These are phyloP conservation scores for Lipomyces kockii DNA, from an alignment of 805 yeast genomes.

Conservation along the genomic window DNA sequence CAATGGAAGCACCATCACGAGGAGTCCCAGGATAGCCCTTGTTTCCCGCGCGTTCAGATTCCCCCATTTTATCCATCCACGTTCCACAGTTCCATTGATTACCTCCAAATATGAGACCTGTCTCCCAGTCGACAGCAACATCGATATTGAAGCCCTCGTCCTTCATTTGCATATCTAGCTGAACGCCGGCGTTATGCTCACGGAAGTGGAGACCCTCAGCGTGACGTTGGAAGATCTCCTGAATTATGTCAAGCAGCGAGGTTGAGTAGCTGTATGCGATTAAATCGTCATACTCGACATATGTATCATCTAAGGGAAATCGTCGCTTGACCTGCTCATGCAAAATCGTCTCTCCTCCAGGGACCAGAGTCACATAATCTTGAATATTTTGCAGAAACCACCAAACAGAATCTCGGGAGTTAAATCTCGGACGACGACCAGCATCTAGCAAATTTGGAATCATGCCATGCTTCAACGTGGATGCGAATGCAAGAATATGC, in stretches of 20 bases:
- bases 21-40: conserved; percentile 98
- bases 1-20: conserved; percentile 95
- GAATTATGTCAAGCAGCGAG: conserved; percentile 74
- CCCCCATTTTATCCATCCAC: conserved; percentile 99
- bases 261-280: conserved; percentile 75
- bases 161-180: conserved; percentile 87
- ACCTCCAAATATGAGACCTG: conserved; percentile 90
- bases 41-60: conserved; percentile 77
- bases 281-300: conserved; percentile 67
- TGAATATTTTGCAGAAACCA: conserved; percentile 88
- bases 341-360: conserved; percentile 69
- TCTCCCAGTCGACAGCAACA: conserved; percentile 81
- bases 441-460: conserved; percentile 93
- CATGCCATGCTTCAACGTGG: conserved; percentile 90
- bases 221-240: conserved; percentile 83
- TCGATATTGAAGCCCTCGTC: conserved; percentile 90
- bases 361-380: conserved; percentile 71
- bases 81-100: conserved; percentile 94
- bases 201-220: conserved; percentile 86
- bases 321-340: conserved; percentile 77
- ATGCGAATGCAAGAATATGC: conserved; percentile 86
- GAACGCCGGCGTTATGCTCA: conserved; percentile 93
- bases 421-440: conserved; percentile 90
- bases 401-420: conserved; percentile 98
- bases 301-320: conserved; percentile 87